phyloP scores from a whole-genome alignment of 495 filamentous ascomycete species.

The Neurospora discreta region DNA sequence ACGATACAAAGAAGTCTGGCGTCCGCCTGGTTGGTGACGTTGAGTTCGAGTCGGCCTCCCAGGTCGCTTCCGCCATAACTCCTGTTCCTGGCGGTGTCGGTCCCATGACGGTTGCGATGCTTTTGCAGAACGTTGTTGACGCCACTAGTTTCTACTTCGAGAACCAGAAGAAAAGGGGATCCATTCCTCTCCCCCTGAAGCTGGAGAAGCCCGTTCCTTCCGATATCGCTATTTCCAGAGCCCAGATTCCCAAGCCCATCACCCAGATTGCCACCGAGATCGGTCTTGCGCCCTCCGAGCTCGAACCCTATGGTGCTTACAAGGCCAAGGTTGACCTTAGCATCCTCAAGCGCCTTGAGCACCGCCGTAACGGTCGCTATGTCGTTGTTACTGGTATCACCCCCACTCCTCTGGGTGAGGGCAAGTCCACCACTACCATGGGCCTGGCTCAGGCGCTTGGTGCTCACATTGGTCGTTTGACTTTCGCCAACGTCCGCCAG shows the following conservation, averaged over 20 bases:
- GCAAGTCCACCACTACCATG: conserved; percentile 97
- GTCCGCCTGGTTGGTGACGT: conserved; percentile 93
- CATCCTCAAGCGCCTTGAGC: conserved; percentile 69
- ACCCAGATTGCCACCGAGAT: conserved; percentile 74
- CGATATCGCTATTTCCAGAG: conserved; percentile 84
- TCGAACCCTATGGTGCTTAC: conserved; percentile 88
- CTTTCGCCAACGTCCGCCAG: conserved; percentile 93
- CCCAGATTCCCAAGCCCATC: conserved; percentile 83
- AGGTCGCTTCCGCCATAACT: conserved; percentile 91
- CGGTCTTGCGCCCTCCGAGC: conserved; percentile 72
- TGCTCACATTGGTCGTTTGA: conserved; percentile 73
- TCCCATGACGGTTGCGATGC: conserved; percentile 97
- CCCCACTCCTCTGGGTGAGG: conserved; percentile 93
- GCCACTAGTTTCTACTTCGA: conserved; percentile 73
- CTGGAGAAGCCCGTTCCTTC: conserved; percentile 71
- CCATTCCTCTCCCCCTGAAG: conserved; percentile 69
- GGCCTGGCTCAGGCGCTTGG: conserved; percentile 91
- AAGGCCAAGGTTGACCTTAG: conserved; percentile 89
- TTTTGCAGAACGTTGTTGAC: conserved; percentile 86
- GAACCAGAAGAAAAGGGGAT: conserved; percentile 61
- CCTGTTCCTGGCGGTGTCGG: conserved; percentile 95
- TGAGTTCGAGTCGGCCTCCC: conserved; percentile 72
- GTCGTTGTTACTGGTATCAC: conserved; percentile 92
- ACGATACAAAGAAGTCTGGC: conserved; percentile 87
- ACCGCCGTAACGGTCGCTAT: conserved; percentile 82